Conservation (phyloP, 805 yeast genomes). For the Candida patagonica region DNA sequence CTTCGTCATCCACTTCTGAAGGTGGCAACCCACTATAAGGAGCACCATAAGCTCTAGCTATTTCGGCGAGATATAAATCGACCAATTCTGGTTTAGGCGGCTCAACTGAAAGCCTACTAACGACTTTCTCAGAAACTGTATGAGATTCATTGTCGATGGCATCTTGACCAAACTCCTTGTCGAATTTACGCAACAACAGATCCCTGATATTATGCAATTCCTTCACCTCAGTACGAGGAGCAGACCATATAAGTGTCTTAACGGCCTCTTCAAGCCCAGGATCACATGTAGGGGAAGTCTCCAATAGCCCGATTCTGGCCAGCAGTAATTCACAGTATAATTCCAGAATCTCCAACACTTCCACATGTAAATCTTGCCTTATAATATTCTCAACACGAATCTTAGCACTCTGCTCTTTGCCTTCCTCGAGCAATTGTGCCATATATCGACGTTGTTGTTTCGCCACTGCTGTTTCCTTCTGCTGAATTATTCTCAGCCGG, state of each 20-base stretch:
- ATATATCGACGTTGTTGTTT: constrained; percentile 63
- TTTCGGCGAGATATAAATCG: constrained; percentile 61
- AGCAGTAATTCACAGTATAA: constrained; percentile 71
- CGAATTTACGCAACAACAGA: constrained; percentile 50
- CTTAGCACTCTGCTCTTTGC: constrained; percentile 74
- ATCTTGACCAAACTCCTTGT: constrained; percentile 51
- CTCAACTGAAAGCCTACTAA: constrained; percentile 50
- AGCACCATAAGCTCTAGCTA: constrained; percentile 69
- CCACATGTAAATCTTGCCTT: constrained; percentile 71
- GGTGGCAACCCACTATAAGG: constrained; percentile 48
- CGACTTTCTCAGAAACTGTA: constrained; percentile 59
- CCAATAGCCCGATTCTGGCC: constrained; percentile 61
- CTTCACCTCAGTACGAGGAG: constrained; percentile 66
- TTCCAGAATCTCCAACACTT: constrained; percentile 69
- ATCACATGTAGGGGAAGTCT: constrained; percentile 35
- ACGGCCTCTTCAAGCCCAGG: constrained; percentile 69
- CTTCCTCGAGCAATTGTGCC: constrained; percentile 60
- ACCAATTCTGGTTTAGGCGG: constrained; percentile 64
- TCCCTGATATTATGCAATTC: constrained; percentile 59
- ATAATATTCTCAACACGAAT: constrained; percentile 79
- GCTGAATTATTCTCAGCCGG: constrained; percentile 60
- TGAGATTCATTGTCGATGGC: constrained; percentile 44
- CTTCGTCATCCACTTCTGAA: constrained; percentile 27
- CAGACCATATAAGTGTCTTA: constrained; percentile 55
- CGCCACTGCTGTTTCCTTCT: constrained; percentile 63